phyloP scores from a whole-genome alignment of 2,329 filamentous ascomycete genomes.

The Monilinia fructigena region DNA sequence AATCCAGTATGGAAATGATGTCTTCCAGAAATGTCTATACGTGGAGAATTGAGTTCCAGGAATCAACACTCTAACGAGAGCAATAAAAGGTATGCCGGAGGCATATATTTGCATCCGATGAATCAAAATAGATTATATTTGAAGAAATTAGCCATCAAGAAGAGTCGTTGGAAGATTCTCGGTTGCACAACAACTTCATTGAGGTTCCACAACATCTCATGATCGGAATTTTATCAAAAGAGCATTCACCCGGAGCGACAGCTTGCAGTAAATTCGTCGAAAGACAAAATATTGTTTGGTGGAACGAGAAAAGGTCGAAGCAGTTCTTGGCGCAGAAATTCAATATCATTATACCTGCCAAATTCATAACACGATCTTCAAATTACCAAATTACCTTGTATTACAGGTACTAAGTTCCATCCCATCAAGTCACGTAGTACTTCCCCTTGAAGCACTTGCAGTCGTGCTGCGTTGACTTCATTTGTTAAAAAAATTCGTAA shows the following conservation, averaged over 20 bases:
- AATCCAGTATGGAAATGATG: neutral
- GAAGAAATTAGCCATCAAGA: neutral
- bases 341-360: neutral
- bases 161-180: neutral
- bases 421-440: neutral
- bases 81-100: neutral
- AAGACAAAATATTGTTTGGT: neutral
- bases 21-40: neutral
- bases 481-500: slow-evolving; percentile 54
- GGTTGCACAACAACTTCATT: neutral
- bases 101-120: neutral
- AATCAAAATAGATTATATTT: neutral
- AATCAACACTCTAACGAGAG: neutral
- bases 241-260: slow-evolving; percentile 3
- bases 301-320: neutral
- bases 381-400: neutral
- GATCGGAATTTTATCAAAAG: neutral
- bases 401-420: neutral
- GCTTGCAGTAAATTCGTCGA: neutral
- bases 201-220: neutral
- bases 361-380: neutral
- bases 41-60: slow-evolving; percentile 8
- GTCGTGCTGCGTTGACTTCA: slow-evolving; percentile 16
- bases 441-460: neutral
- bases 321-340: neutral